phyloP scores from a whole-genome alignment of 75 land plant genomes.

The Isoetes taiwanensis region DNA sequence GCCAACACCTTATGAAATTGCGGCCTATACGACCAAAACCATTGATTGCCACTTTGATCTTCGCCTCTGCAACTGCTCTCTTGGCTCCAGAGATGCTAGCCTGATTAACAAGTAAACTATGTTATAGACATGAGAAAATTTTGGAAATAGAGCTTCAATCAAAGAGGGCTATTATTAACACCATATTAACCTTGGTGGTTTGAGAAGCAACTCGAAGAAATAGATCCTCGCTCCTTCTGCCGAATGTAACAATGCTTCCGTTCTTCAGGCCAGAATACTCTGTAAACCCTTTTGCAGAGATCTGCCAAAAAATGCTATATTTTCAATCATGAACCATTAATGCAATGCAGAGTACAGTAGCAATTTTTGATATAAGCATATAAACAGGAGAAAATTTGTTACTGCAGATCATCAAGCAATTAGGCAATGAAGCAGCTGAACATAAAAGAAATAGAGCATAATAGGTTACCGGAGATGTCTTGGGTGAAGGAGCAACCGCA shows the following conservation, averaged over 20 bases:
- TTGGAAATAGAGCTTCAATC: not conserved
- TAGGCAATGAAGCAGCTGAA: too few relatives aligned
- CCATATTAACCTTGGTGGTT: conserved; percentile 41
- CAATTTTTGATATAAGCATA: too few relatives aligned
- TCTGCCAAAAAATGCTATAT: too few relatives aligned
- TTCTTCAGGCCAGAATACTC: conserved; percentile 52
- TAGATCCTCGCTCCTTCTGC: conserved; percentile 33
- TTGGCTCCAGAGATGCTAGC: conserved; percentile 30
- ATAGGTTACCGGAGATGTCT: too few relatives aligned
- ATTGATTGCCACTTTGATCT: conserved; percentile 94
- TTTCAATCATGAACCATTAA: too few relatives aligned
- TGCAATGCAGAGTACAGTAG: too few relatives aligned
- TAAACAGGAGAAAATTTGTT: too few relatives aligned
- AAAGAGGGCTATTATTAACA: not conserved
- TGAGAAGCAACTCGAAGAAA: conserved; percentile 42
- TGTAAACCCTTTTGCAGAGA: conserved; percentile 21
- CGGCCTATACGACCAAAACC: conserved; percentile 96
- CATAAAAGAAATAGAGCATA: too few relatives aligned
- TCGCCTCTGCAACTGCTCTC: conserved; percentile 60
- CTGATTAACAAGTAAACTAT: conserved; percentile 10
- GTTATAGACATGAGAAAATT: not conserved
- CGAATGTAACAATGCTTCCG: conserved; percentile 25
- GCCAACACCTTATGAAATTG: conserved; percentile 98
- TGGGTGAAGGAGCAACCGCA: too few relatives aligned
- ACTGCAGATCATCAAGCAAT: too few relatives aligned